A percentile compares a stretch with the other conserved stretches of the same genome.
Conservation (phyloP, 192 early-diverging fungal genomes). For the Phlyctochytrium bullatum region DNA sequence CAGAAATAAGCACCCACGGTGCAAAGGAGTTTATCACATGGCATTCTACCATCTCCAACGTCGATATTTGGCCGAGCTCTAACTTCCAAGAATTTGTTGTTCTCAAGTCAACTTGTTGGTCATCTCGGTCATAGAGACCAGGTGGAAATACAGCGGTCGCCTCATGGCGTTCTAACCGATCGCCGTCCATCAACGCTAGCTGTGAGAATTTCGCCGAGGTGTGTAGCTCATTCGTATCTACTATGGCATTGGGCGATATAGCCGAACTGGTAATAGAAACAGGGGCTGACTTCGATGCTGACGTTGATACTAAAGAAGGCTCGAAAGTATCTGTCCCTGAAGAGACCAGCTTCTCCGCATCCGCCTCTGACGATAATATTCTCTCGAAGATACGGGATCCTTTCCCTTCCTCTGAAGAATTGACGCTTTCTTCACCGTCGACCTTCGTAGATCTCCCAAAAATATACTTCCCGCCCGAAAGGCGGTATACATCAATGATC, state of each 20-base stretch:
- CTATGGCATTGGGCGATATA: neutral
- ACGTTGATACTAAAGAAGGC: neutral
- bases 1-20: constrained; percentile 53
- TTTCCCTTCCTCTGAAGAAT: neutral
- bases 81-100: constrained; percentile 48
- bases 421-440: neutral
- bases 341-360: neutral
- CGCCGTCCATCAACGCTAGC: constrained; percentile 31
- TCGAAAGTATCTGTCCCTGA: neutral
- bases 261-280: constrained; percentile 3
- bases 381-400: neutral
- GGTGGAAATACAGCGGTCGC: constrained; percentile 34
- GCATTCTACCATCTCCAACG: constrained; percentile 59
- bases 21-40: constrained; percentile 60
- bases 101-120: constrained; percentile 54
- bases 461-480: constrained; percentile 27
- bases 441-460: constrained; percentile 32
- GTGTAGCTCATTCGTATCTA: no score
- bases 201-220: constrained; percentile 47
- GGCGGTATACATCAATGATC: constrained; percentile 43
- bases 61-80: constrained; percentile 48
- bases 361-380: neutral
- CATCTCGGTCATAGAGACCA: constrained; percentile 50
- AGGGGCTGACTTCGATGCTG: constrained; percentile 16
- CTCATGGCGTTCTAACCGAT: constrained; percentile 9